Base-by-base conservation (phyloP, 1,139 yeast species). In the Zhuliangozyma parablackwelliae region DNA sequence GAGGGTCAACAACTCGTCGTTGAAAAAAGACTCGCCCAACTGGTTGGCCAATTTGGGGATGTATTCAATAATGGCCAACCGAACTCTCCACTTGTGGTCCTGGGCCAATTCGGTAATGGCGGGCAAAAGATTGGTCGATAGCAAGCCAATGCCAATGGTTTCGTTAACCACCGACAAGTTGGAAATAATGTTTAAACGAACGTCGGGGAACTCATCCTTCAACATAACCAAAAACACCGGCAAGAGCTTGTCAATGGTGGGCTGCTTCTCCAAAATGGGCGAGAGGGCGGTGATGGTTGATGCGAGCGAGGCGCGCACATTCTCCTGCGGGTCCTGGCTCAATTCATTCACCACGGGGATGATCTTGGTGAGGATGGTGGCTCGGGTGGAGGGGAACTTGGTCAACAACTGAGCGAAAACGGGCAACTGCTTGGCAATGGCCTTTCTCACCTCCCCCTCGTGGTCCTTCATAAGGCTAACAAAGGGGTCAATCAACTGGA, bases 201-300 rank as follows among this genome's bases (percentile, higher is more conserved):
- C 99, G 51, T 94, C 98, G 31, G 97, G 96, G 62, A 81, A 90
- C 55, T 92, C 97, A 61, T 94, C 99, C 60, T 87, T 90, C 51
- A 94, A 74, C 98, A 94, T 92, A 50, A 82, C 82, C 57, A 92
- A 72, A 56, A 92, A 86, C 33, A 90, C 82, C 34, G 98, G 98
- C 51, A 92, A 71, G 43, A 94, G 69, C 51, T 81, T 75, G 48
- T 88, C 87, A 46, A 85, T 84, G 35, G 97, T 89, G 39, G 81
- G 71, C 43, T 90, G 92, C 57, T 84, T 87, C 42, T 94, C 90
- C 54, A 94, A 72, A 41, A 88, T 72, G 24, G 96, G 94, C 0
- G 96, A 90, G 49, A 94, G 69, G 26, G 87, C 83, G 27, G 97
- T 85, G 45, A 94, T 80, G 44, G 92, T 86, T 30, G 85, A 75